phyloP scores from a whole-genome alignment of 1,284 basidiomycete genomes.

The Boletus sp. region DNA sequence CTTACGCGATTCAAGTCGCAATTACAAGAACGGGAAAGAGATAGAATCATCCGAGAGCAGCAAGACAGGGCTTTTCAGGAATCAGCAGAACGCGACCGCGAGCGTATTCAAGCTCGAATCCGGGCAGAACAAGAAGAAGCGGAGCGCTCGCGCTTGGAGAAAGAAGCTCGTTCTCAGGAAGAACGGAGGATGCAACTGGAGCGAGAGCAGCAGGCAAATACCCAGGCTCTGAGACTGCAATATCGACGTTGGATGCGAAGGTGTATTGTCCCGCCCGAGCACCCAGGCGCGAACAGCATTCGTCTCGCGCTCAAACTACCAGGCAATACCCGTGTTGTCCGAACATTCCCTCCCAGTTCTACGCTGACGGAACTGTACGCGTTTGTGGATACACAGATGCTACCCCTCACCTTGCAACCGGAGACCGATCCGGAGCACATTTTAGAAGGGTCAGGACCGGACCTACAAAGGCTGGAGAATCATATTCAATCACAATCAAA shows the following conservation, averaged over 20 bases:
- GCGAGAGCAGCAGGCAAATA: conserved; percentile 31
- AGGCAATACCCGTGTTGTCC: conserved; percentile 58
- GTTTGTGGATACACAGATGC: conserved; percentile 59
- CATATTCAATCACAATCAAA: conserved; percentile 36
- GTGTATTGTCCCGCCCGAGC: conserved; percentile 39
- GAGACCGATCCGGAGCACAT: conserved; percentile 45
- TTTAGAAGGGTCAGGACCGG: conserved; percentile 34
- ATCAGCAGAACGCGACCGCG: conserved; percentile 66
- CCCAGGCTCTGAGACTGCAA: conserved; percentile 36
- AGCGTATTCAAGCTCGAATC: conserved; percentile 57
- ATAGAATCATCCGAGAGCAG: conserved; percentile 71
- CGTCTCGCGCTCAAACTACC: conserved; percentile 70
- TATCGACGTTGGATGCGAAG: conserved; percentile 55
- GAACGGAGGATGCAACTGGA: conserved; percentile 34
- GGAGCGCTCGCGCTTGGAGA: conserved; percentile 32
- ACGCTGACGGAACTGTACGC: conserved; percentile 66
- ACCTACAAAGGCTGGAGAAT: conserved; percentile 43
- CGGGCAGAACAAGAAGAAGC: conserved; percentile 44
- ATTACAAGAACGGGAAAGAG: conserved; percentile 55
- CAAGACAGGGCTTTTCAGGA: conserved; percentile 80
- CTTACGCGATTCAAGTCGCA: conserved; percentile 59
- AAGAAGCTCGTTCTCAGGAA: conserved; percentile 29
- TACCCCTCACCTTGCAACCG: conserved; percentile 37
- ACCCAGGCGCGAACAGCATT: conserved; percentile 38
- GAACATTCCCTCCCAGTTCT: conserved; percentile 52